phyloP scores from a whole-genome alignment of 2,329 filamentous ascomycete genomes.

The Geosmithia flava region DNA sequence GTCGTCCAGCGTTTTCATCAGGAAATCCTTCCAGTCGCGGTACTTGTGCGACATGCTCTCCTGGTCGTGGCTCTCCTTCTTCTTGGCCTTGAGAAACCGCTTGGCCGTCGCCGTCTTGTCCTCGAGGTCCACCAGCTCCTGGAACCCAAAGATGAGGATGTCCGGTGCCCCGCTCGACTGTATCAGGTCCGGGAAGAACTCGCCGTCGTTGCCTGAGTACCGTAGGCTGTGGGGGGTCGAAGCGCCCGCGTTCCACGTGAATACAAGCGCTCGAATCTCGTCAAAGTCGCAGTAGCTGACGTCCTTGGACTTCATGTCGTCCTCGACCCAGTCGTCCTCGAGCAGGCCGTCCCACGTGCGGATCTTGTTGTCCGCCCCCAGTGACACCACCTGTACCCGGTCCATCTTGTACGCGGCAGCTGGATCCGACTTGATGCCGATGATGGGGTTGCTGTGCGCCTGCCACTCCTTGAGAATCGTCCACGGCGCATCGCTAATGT shows the following conservation, averaged over 20 bases:
- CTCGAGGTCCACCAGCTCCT: constrained; percentile 95
- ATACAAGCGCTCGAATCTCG: constrained; percentile 64
- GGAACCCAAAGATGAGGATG: constrained; percentile 90
- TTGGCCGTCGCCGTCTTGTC: constrained; percentile 98
- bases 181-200: constrained; percentile 73
- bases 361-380: constrained; percentile 78
- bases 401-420: constrained; percentile 80
- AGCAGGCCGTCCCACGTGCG: constrained; percentile 86
- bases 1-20: constrained; percentile 72
- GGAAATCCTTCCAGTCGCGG: constrained; percentile 87
- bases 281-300: constrained; percentile 76
- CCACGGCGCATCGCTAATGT: constrained; percentile 75
- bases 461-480: constrained; percentile 88
- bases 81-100: constrained; percentile 83
- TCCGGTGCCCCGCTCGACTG: constrained; percentile 69
- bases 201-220: constrained; percentile 54
- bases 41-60: constrained; percentile 97
- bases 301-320: constrained; percentile 75
- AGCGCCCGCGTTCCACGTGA: constrained; percentile 98
- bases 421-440: constrained; percentile 63
- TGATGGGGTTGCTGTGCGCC: constrained; percentile 73
- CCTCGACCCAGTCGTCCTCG: constrained; percentile 89
- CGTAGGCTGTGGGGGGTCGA: constrained; percentile 76
- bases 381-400: constrained; percentile 69
- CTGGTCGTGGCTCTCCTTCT: constrained; percentile 67